Evolutionary conservation across 306 rosid species (phyloP), one percentile per base, ranked within the genome.

Genomic region (Pueraria montana): DNA sequence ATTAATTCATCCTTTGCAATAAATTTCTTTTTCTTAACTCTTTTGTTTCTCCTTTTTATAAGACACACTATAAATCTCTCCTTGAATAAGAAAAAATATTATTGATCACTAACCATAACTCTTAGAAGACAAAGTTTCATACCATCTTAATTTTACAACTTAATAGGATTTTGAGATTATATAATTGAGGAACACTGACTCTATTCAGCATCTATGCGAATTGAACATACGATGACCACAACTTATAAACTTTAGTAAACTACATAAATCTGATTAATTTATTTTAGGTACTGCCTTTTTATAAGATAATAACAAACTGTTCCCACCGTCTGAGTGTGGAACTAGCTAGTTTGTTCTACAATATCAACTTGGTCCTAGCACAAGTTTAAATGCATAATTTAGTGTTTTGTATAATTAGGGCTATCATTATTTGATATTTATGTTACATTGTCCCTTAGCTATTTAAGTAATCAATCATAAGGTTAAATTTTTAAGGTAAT

Each of bases 401-500:
- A 11, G 59, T 23, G 73, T 11, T 68, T 40, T 69, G 20, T 23
- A 69, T 13, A 21, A 34, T 66, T 34, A 21, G 34, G 34, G 16
- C 20, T 21, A 42, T 43, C 49, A 23, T 70, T 24, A 69, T 69
- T 21, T 23, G 43, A 21, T 45, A 70, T 70, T 45, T 23, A 24
- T 70, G 21, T 23, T 70, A 70, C 56, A 23, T 70, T 23, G 38
- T 14, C 38, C 58, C 6, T 1, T 11, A 5, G 11, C 58, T 21
- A 2, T 70, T 70, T 70, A 21, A 70, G 11, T 70, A 70, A 69
- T 45, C 13, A 45, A 70, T 70, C 30, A 45, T 46, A 71, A 71
- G 43, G 59, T 23, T 21, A 23, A 45, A 4, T 40, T 24, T 24
- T 46, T 16, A 13, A 16, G 42, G 9, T 48, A 40, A 9, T 46